phyloP scores from a whole-genome alignment of 2,329 filamentous ascomycete genomes.

The Samsoniella hepiali region DNA sequence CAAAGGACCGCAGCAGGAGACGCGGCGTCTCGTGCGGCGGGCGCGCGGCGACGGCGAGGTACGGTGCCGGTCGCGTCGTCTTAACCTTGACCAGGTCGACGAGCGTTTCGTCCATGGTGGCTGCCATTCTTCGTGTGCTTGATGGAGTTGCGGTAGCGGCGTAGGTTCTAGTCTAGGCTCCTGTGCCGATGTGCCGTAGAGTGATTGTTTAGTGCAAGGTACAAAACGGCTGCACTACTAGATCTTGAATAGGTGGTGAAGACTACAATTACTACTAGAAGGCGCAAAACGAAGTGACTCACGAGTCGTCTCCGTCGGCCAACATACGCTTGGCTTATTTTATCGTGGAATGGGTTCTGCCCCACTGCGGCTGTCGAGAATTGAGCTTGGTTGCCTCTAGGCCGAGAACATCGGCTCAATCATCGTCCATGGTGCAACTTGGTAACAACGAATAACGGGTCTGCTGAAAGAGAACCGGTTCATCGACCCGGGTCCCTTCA shows the following conservation, averaged over 20 bases:
- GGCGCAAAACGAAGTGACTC: slow-evolving; percentile 8
- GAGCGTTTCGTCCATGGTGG: background rate
- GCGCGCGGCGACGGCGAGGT: slow-evolving; percentile 40
- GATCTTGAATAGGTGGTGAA: background rate
- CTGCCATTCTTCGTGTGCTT: background rate
- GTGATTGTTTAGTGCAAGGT: background rate
- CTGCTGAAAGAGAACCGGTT: background rate
- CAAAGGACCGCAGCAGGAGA: slow-evolving; percentile 52
- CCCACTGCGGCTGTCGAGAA: slow-evolving; percentile 9
- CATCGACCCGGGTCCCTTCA: background rate
- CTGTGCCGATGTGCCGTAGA: background rate
- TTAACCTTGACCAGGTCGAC: slow-evolving; percentile 38
- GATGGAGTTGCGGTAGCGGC: background rate
- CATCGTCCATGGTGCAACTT: background rate
- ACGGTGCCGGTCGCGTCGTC: slow-evolving; percentile 43
- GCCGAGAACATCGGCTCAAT: background rate
- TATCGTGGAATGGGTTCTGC: background rate
- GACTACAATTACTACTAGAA: background rate
- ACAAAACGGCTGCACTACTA: background rate
- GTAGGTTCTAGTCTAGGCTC: background rate
- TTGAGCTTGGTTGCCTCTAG: background rate
- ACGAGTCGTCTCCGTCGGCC: background rate
- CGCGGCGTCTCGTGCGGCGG: slow-evolving; percentile 47
- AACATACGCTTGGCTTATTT: background rate
- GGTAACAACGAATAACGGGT: background rate